Base-by-base conservation (phyloP, 2,329 filamentous ascomycete species). In the Xylariales sp. region DNA sequence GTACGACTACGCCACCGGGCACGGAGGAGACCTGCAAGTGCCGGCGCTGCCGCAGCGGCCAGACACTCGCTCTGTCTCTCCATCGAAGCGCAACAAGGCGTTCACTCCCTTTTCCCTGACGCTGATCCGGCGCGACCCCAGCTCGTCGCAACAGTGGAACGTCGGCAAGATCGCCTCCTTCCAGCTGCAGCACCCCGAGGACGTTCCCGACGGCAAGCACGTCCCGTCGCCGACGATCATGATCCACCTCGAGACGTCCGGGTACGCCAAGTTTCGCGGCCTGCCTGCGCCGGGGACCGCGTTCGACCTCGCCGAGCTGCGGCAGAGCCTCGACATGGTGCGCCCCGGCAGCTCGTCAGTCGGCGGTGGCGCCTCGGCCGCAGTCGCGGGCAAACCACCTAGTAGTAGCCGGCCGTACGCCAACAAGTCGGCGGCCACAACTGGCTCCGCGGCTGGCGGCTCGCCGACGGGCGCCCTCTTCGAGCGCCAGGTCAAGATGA, bases 41-140 rank as follows among this genome's bases (percentile, higher is more conserved):
- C 14, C 12, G 24, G 38, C 24, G 13, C 31, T n/a, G 11, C 28
- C 35, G 8, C 15, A 35, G 46, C n/a, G 29, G 20, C 30, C 29
- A 28, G 29, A 27, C 5, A 33, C 10, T 16, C 37, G 37, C 13
- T 63, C 66, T 0, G 57, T 60, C 0, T 69, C 66, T 1, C 67
- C 66, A 3, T 53, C 45, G 17, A 66, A 62, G 37, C 53, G 47
- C 32, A n/a, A n/a, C n/a, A 55, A 51, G 16, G 48, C 57, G 6
- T 57, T 63, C 32, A 57, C 61, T 0, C 67, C 73, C 0, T 79
- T 78, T 45, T 71, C 67, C 3, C 61, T 81, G 12, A 82, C 78
- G 0, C 59, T 90, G 12, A 88, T 89, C 50, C 80, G 85, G n/a
- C 76, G 85, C 46, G 82, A 89, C 54, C 83, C 83, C 1, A 69